Base-by-base conservation (phyloP, 106 monocot genomes). In the Apostasia ramifera region DNA sequence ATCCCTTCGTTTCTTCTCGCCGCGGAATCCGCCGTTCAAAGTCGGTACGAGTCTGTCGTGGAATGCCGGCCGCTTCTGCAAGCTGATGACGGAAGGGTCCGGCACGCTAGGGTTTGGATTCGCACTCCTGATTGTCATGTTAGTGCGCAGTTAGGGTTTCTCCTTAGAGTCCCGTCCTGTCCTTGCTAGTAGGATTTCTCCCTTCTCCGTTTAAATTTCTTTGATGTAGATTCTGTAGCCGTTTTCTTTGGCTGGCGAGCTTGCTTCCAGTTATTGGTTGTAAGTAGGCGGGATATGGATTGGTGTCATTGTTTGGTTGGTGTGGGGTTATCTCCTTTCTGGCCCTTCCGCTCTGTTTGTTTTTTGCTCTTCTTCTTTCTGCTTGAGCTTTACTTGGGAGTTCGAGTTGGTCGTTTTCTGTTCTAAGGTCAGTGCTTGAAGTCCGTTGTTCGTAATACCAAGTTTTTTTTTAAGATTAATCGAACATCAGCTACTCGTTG, bases 41-140 rank as follows among this genome's bases (percentile, higher is more conserved):
- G 12, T 44, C n/a, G 12, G 14, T 62, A 9, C 62, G 59, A 62
- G 62, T 44, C 13, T n/a, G 44, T 45, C 62, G 1, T 12, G 8
- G 62, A 62, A 62, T 62, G 62, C 62, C 44, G 44, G 62, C 45
- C 40, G 42, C 43, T 44, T 42, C 12, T 12, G 62, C 62, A 45
- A 44, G 13, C 62, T 62, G 40, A 62, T 11, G 62, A 62, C 44
- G 8, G 13, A 45, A 0, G 44, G 13, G 43, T 42, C 62, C 12
- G 62, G 62, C 44, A 44, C 43, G 2, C 62, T 62, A 62, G 43
- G 40, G 43, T 44, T 61, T 44, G 43, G 13, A 44, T 62, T 62
- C 2, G 13, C 39, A 5, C 62, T 62, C 43, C 44, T 26, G 43
- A 13, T 62, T 44, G 44, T 44, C 40, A 4, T 3, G 38, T 62